Conservation (phyloP, 1,139 yeast genomes). For the Debaryomyces udenii region DNA sequence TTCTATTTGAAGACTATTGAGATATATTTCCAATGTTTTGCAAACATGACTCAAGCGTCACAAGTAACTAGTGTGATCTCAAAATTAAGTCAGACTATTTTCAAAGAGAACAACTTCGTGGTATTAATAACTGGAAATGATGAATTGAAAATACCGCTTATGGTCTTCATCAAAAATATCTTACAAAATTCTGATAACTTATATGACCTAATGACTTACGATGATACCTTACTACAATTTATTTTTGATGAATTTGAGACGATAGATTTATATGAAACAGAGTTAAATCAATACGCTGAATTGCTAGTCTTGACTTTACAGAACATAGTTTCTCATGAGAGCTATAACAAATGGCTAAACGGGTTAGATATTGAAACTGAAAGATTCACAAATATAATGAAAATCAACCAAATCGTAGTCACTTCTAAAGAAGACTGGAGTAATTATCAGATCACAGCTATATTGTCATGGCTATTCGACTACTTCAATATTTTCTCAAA, state of each 20-base stretch:
- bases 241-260: constrained; percentile 10
- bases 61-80: constrained; percentile 1
- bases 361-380: not conserved
- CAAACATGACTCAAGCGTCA: constrained; percentile 21
- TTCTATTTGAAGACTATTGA: constrained; percentile 19
- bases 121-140: constrained; percentile 10
- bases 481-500: constrained; percentile 30
- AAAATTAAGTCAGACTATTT: constrained; percentile 5
- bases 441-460: constrained; percentile 50
- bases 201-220: constrained; percentile 13
- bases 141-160: constrained; percentile 13
- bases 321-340: constrained; percentile 26
- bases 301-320: constrained; percentile 18
- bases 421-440: constrained; percentile 59
- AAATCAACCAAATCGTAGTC: constrained; percentile 42
- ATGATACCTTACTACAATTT: constrained; percentile 13
- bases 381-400: constrained; percentile 19
- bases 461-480: constrained; percentile 58
- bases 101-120: constrained; percentile 5
- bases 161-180: constrained; percentile 11
- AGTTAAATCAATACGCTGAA: constrained; percentile 1
- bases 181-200: constrained; percentile 9
- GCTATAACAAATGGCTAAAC: constrained; percentile 25
- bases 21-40: constrained; percentile 26
- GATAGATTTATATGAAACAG: not conserved